Percentiles rank a stretch among this genome's conserved stretches.
phyloP scores from a whole-genome alignment of 345 rosid species.

The Eucalyptus urophylla region DNA sequence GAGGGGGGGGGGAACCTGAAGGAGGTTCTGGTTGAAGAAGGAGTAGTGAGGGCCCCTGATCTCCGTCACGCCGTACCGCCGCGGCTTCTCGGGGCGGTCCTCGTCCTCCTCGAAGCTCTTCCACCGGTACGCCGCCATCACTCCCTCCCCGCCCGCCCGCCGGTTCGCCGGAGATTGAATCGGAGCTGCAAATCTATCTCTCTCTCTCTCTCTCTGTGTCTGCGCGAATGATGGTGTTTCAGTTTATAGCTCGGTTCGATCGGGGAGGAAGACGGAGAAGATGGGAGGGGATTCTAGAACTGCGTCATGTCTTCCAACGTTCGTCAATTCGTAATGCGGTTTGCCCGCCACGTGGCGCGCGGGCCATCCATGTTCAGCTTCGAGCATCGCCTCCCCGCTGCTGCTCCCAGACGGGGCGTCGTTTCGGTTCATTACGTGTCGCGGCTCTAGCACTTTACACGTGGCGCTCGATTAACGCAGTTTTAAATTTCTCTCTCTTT shows the following conservation, averaged over 20 bases:
- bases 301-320: neutral
- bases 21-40: slow-evolving; percentile 45
- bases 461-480: neutral
- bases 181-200: neutral
- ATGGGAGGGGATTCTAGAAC: neutral
- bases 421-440: neutral
- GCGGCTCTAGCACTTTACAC: neutral
- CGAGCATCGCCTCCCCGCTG: neutral
- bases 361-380: neutral
- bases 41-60: slow-evolving; percentile 71
- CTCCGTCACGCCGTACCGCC: slow-evolving; percentile 84
- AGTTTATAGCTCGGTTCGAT: neutral
- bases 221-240: neutral
- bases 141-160: neutral
- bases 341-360: neutral
- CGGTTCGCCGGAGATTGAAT: neutral
- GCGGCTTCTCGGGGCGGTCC: slow-evolving; percentile 92
- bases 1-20: slow-evolving; percentile 28
- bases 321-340: neutral
- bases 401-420: neutral
- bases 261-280: neutral
- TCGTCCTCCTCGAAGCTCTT: slow-evolving; percentile 69
- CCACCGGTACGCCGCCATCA: slow-evolving; percentile 34
- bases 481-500: too few relatives aligned
- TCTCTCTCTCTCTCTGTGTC: neutral